Evolutionary conservation across 2,329 filamentous ascomycete species (phyloP).

Genomic region (Calonectria fujianensis): DNA sequence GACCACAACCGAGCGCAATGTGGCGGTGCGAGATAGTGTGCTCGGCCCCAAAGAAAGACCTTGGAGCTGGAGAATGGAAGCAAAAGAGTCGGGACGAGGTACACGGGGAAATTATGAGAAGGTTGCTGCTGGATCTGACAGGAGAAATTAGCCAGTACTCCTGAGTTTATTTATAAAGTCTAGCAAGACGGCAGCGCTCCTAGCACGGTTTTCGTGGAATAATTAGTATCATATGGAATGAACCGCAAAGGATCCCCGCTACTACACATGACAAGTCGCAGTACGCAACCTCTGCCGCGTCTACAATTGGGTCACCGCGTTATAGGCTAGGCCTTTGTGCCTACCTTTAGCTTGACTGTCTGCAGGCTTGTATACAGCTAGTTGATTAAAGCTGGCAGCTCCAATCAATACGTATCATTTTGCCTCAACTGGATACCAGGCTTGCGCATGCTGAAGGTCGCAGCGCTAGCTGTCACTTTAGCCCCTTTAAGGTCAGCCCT

Average conservation of each 20-base stretch:
- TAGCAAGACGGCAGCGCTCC: neutral
- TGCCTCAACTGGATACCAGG: too few species aligned
- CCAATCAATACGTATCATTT: too few species aligned
- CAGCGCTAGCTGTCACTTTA: too few species aligned
- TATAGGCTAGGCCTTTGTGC: too few species aligned
- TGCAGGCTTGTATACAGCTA: too few species aligned
- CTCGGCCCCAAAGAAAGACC: neutral
- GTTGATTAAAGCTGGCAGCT: too few species aligned
- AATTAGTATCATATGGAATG: too few species aligned
- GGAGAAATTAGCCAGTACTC: neutral
- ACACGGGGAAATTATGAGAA: neutral
- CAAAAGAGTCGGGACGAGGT: neutral
- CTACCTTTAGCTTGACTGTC: too few species aligned
- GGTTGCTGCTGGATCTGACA: neutral
- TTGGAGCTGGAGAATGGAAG: neutral
- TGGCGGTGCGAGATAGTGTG: neutral
- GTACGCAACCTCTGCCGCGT: neutral
- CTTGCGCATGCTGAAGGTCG: too few species aligned
- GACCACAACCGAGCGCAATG: neutral
- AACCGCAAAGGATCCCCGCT: too few species aligned
- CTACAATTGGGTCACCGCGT: neutral
- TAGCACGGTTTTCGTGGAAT: neutral
- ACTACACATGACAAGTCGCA: neutral
- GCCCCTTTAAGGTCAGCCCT: too few species aligned
- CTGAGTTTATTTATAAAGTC: neutral